Evolutionary conservation across 2,329 filamentous ascomycete species (phyloP), one percentile per base, ranked within the genome.

Genomic region (Scedosporium dehoogii): DNA sequence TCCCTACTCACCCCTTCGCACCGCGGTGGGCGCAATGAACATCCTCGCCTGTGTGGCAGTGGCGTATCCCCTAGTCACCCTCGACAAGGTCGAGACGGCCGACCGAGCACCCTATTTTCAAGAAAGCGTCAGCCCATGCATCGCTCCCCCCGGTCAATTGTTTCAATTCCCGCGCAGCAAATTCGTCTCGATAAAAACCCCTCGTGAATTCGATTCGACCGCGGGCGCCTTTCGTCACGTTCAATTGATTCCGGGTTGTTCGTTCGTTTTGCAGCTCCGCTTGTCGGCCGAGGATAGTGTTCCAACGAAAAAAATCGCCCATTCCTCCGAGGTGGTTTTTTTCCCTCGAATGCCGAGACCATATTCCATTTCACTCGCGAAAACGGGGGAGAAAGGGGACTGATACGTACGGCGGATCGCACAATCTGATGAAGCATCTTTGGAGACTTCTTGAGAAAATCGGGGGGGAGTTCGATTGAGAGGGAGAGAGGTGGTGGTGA

Each of bases 21-120:
- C 82, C 69, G 84, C 78, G 61, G 83, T 85, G 66, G 83, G 83
- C 70, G 79, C 81, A 70, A 85, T 83, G 73, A 85, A 85, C 71
- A 77, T 77, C 72, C 83, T 80, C 72, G 76, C 74, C 73, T 80
- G 79, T 72, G 76, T 74, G 69, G 77, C 70, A 69, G 60, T 59
- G 53, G 57, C 57, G 18, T 56, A 55, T 12, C 60, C 60, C 60
- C 60, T 62, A 16, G 60, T 23, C 51, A 58, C 38, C 60, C 51
- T 62, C 60, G 60, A 62, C 44, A 62, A 14, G 53, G 51, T 55
- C 51, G 60, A 57, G 44, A 55, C 51, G 51, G 53, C 60, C 51
- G 60, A 58, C 60, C 60, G 55, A 46, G 60, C 60, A 57, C 60
- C 60, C 60, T 62, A 58, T 25, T 55, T 21, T 21, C 9, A 53